Evolutionary conservation across 1,284 basidiomycete genomes (phyloP).

Genomic region (Cutaneotrichosporon dermatis): DNA sequence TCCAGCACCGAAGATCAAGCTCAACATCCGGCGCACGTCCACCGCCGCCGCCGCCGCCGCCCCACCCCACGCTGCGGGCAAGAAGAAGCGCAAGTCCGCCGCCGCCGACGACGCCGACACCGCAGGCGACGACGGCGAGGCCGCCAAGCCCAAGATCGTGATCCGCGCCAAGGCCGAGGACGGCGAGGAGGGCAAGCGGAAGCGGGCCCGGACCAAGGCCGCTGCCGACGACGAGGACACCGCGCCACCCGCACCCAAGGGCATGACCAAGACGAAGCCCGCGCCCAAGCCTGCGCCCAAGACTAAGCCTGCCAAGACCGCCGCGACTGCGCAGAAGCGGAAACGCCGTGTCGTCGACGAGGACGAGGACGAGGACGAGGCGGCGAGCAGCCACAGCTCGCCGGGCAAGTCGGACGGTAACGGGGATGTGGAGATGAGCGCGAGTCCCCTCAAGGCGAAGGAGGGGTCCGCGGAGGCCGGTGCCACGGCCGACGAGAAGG

Average conservation of each 20-base stretch:
- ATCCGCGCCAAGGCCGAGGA: background rate
- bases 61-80: background rate
- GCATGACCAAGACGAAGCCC: background rate
- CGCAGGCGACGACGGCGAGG: background rate
- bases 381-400: no score
- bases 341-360: background rate
- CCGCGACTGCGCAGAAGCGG: background rate
- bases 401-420: background rate
- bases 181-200: background rate
- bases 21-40: conserved; percentile 4
- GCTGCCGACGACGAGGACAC: background rate
- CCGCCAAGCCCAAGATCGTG: background rate
- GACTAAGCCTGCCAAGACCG: background rate
- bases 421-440: no score
- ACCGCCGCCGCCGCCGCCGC: background rate
- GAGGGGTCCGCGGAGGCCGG: no score
- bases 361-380: background rate
- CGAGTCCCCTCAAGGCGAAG: no score
- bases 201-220: no score
- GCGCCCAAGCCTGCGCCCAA: background rate
- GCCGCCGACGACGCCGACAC: background rate
- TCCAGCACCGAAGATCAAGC: background rate
- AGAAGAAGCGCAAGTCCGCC: background rate
- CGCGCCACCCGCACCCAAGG: background rate
- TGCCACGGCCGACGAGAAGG: no score